These are phyloP conservation scores for Aspergillus udagawae DNA, from an alignment of 2,329 filamentous ascomycete genomes.

Conservation along the genomic window DNA sequence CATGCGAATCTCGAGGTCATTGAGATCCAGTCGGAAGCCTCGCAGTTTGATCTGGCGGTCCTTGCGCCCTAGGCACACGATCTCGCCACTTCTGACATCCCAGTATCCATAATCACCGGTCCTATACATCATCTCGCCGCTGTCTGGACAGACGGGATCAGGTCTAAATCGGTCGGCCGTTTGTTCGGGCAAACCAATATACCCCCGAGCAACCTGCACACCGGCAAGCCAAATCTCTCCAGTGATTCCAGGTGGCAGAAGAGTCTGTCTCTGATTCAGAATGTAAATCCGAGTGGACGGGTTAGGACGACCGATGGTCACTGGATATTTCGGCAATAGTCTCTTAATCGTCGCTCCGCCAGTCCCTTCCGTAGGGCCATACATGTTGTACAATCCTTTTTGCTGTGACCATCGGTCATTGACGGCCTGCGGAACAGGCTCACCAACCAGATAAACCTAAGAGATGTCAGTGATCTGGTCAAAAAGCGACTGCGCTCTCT, in stretches of 20 bases:
- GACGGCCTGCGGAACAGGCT: too few relatives aligned
- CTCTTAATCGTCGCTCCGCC: too few relatives aligned
- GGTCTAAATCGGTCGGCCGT: constrained; percentile 25
- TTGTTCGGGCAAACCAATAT: constrained; percentile 23
- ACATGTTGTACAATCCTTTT: too few relatives aligned
- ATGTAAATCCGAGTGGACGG: constrained; percentile 40
- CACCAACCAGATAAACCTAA: too few relatives aligned
- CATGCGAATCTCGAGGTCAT: constrained; percentile 22
- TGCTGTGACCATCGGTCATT: too few relatives aligned
- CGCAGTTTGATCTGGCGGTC: constrained; percentile 42
- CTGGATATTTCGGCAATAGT: constrained; percentile 11
- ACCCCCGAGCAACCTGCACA: constrained; percentile 42
- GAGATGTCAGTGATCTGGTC: too few relatives aligned
- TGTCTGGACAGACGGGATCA: constrained; percentile 21
- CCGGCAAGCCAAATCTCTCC: constrained; percentile 45
- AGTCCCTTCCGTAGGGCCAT: too few relatives aligned
- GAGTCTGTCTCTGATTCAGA: constrained; percentile 31
- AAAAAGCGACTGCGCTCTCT: too few relatives aligned
- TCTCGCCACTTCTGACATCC: constrained; percentile 28
- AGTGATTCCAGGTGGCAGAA: constrained; percentile 31
- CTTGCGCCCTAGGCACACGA: constrained; percentile 38
- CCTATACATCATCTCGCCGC: constrained; percentile 33
- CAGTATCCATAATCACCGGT: constrained; percentile 40
- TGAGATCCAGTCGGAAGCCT: constrained; percentile 39
- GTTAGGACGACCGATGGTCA: constrained; percentile 38